Evolutionary conservation across 106 monocot species (phyloP).

Genomic region (Phalaenopsis aphrodite): DNA sequence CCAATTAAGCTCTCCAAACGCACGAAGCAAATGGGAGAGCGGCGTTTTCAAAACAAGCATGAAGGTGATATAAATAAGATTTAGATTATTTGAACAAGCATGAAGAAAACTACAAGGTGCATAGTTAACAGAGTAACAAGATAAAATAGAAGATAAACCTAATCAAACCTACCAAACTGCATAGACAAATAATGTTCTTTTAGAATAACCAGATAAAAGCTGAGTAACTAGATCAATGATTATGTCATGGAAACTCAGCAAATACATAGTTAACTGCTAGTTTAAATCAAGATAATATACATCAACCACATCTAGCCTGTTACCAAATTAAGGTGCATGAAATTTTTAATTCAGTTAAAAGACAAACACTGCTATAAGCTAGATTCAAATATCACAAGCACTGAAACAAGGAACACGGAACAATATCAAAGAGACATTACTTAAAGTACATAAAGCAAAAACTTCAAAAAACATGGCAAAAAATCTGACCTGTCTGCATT

Average conservation of each 20-base stretch:
- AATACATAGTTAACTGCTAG: not conserved
- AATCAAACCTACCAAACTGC: not conserved
- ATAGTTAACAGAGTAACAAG: no score
- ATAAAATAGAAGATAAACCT: not conserved
- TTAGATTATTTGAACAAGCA: no score
- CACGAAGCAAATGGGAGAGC: no score
- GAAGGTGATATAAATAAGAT: no score
- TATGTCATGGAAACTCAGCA: not conserved
- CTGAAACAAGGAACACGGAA: not conserved
- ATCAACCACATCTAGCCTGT: not conserved
- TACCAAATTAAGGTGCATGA: not conserved
- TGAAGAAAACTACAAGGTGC: no score
- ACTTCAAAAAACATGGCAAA: not conserved
- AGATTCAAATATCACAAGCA: not conserved
- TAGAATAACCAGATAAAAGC: not conserved
- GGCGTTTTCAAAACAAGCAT: no score
- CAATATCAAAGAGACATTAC: not conserved
- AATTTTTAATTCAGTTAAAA: not conserved
- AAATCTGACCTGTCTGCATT: constrained; percentile 90
- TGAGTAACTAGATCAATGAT: not conserved
- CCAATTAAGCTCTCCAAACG: no score
- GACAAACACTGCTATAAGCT: not conserved
- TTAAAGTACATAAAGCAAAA: not conserved
- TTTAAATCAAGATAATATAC: not conserved
- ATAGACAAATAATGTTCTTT: not conserved